Conservation (phyloP, 768 basidiomycete species). For the Boletus insuetus region DNA sequence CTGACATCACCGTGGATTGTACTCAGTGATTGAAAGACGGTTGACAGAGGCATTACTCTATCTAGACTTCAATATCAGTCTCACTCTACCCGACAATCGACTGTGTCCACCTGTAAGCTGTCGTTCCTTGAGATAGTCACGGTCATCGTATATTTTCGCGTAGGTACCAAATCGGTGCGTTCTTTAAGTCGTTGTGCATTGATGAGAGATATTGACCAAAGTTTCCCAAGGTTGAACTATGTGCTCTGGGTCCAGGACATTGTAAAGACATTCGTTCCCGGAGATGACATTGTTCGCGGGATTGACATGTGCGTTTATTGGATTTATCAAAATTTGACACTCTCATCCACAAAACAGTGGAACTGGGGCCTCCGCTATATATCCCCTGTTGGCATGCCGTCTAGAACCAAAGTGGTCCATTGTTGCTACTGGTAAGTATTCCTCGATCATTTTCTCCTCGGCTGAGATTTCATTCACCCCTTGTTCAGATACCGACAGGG, state of each 20-base stretch:
- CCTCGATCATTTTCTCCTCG: neutral
- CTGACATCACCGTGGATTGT: neutral
- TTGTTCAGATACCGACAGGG: constrained; percentile 63
- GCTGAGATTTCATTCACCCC: neutral
- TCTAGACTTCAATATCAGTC: constrained; percentile 65
- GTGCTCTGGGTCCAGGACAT: constrained; percentile 83
- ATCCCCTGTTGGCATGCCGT: constrained; percentile 71
- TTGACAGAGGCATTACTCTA: constrained; percentile 77
- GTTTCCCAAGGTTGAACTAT: constrained; percentile 69
- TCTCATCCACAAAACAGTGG: constrained; percentile 48
- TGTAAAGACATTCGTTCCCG: constrained; percentile 33
- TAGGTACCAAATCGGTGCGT: constrained; percentile 74
- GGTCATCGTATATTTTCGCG: neutral
- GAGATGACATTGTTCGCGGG: constrained; percentile 39
- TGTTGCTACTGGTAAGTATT: constrained; percentile 59
- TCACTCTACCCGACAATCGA: constrained; percentile 65
- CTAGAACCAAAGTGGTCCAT: constrained; percentile 55
- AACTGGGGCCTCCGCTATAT: constrained; percentile 89
- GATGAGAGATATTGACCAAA: neutral
- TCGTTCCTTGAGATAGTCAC: neutral
- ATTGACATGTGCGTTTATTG: constrained; percentile 65
- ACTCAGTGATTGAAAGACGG: constrained; percentile 43
- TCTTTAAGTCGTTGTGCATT: neutral
- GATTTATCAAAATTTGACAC: neutral
- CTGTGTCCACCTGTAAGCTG: constrained; percentile 81